phyloP scores from a whole-genome alignment of 768 basidiomycete species.

The Boletus rex-veris region DNA sequence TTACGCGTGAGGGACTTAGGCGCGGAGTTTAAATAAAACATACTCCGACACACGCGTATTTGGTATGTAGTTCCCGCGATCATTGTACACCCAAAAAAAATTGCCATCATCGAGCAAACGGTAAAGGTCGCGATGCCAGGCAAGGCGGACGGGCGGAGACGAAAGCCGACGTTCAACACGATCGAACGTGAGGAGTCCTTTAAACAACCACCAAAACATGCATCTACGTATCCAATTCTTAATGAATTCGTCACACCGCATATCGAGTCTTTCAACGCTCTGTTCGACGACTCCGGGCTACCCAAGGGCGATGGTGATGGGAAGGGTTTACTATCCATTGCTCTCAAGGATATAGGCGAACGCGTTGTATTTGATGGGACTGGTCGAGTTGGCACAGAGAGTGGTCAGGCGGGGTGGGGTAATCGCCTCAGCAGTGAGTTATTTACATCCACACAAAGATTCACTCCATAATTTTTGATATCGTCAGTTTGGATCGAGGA shows the following conservation, averaged over 20 bases:
- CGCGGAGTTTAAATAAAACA: conserved; percentile 19
- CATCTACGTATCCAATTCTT: conserved; percentile 72
- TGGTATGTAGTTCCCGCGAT: conserved; percentile 26
- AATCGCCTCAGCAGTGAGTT: conserved; percentile 81
- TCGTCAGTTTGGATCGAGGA: conserved; percentile 87
- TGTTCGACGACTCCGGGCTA: conserved; percentile 90
- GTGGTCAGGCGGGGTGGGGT: conserved; percentile 61
- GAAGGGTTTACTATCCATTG: conserved; percentile 73
- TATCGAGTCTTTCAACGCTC: conserved; percentile 92
- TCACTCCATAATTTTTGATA: conserved; percentile 3
- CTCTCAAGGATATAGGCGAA: conserved; percentile 79
- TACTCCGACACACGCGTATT: conserved; percentile 20
- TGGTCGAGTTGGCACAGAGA: conserved; percentile 49
- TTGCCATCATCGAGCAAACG: neutral
- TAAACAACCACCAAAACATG: conserved; percentile 65
- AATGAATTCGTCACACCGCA: conserved; percentile 94
- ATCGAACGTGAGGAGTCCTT: conserved; percentile 76
- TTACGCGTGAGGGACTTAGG: conserved; percentile 8
- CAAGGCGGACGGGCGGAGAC: conserved; percentile 36
- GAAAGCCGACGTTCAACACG: conserved; percentile 71
- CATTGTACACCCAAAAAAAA: conserved; percentile 14
- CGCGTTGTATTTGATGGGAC: conserved; percentile 91
- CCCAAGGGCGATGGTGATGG: conserved; percentile 73
- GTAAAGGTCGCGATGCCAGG: conserved; percentile 45
- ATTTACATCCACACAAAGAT: conserved; percentile 3